These are phyloP conservation scores for Cajanus cajan DNA, from an alignment of 306 rosid genomes.

Conservation along the genomic window DNA sequence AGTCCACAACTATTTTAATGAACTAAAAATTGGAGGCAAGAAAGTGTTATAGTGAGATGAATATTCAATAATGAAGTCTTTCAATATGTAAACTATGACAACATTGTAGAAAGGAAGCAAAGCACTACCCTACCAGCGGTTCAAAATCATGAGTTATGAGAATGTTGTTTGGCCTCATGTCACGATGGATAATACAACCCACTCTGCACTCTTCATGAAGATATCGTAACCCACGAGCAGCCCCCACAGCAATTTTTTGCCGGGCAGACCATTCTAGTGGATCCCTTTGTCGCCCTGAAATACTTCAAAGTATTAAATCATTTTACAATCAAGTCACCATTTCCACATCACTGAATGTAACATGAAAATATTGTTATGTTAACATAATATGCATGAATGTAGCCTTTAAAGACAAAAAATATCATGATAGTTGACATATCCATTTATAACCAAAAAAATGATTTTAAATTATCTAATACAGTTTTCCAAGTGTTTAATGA, in stretches of 20 bases:
- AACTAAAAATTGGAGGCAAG: not conserved
- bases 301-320: slow-evolving; percentile 22
- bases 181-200: slow-evolving; percentile 98
- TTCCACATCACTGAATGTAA: not conserved
- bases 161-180: slow-evolving; percentile 99
- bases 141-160: slow-evolving; percentile 99
- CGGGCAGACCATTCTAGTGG: slow-evolving; percentile 92
- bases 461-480: not conserved
- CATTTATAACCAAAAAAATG: not conserved
- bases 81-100: not conserved
- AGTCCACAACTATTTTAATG: not conserved
- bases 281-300: slow-evolving; percentile 67
- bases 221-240: slow-evolving; percentile 94
- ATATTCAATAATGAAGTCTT: slow-evolving; percentile 8
- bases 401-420: not conserved
- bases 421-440: not conserved
- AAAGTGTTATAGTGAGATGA: not conserved
- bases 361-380: not conserved
- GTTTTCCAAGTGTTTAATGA: not conserved
- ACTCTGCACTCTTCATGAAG: slow-evolving; percentile 99
- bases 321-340: slow-evolving; percentile 23
- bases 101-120: not conserved
- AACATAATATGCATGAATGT: not conserved
- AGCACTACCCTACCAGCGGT: slow-evolving; percentile 62
- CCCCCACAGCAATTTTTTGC: slow-evolving; percentile 93